These are phyloP conservation scores for Claviceps citrina DNA, from an alignment of 2,329 filamentous ascomycete species.

Conservation along the genomic window DNA sequence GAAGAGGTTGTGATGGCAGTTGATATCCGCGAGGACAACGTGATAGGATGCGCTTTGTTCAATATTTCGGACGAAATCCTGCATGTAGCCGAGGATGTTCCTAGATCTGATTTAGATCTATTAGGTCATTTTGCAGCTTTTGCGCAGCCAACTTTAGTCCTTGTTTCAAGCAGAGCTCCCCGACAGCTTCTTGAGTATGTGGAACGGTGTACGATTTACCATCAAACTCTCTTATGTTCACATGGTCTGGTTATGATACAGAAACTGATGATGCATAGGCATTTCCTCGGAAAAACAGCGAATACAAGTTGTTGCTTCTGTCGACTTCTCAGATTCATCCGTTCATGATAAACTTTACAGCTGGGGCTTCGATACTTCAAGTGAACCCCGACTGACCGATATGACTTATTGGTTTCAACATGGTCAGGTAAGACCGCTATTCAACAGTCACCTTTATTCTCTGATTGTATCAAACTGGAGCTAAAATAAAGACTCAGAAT, in stretches of 20 bases:
- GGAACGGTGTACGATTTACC: background rate
- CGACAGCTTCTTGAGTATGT: conserved; percentile 19
- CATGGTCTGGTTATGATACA: conserved; percentile 11
- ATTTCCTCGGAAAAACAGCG: background rate
- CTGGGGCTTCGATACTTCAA: background rate
- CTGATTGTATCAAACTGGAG: background rate
- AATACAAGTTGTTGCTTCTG: conserved; percentile 1
- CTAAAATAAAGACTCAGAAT: conserved; percentile 55
- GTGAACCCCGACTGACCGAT: background rate
- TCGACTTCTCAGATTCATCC: conserved; percentile 3
- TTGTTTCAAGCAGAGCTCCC: conserved; percentile 34
- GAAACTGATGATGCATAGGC: conserved; percentile 4
- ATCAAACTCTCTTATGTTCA: background rate
- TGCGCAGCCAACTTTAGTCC: conserved; percentile 37
- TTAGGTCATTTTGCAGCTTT: conserved; percentile 46
- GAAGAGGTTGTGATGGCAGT: conserved; percentile 64
- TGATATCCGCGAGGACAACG: conserved; percentile 53
- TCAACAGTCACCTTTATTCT: background rate
- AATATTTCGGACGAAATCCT: conserved; percentile 53
- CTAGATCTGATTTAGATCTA: conserved; percentile 50
- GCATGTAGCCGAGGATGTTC: conserved; percentile 62
- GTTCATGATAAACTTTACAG: conserved; percentile 1
- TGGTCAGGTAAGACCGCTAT: background rate
- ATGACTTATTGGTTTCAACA: background rate
- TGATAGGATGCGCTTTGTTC: conserved; percentile 76